Conservation (phyloP, 768 basidiomycete species). For the Gautieria morchelliformis region DNA sequence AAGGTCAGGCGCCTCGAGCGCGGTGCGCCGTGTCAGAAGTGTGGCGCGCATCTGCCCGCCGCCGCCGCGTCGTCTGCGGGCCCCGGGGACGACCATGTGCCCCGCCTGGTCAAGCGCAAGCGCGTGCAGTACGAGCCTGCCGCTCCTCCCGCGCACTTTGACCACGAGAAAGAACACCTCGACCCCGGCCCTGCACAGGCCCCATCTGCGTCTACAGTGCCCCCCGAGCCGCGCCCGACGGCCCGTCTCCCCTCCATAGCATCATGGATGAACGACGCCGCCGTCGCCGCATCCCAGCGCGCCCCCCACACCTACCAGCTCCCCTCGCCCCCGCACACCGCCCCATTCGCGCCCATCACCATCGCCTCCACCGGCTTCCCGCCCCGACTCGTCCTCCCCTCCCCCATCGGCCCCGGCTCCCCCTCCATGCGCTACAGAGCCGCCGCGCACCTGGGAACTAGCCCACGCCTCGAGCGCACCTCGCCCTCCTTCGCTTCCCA, state of each 20-base stretch:
- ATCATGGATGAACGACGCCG: not conserved
- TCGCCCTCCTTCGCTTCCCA: not conserved
- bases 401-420: not conserved
- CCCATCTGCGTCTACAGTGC: not conserved
- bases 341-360: not conserved
- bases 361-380: not conserved
- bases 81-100: not conserved
- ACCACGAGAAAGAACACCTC: not conserved
- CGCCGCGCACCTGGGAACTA: not conserved
- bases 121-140: slow-evolving; percentile 11
- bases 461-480: not conserved
- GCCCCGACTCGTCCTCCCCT: not conserved
- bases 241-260: slow-evolving; percentile 10
- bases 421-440: not conserved
- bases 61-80: not conserved
- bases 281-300: not conserved
- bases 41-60: not conserved
- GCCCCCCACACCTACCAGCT: not conserved
- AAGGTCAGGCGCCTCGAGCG: slow-evolving; percentile 42
- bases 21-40: not conserved
- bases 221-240: not conserved
- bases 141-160: not conserved
- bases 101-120: not conserved
- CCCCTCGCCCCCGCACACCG: slow-evolving; percentile 2
- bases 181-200: not conserved